These are phyloP conservation scores for Naganishia sp. DNA, from an alignment of 1,284 basidiomycete species.

Conservation along the genomic window DNA sequence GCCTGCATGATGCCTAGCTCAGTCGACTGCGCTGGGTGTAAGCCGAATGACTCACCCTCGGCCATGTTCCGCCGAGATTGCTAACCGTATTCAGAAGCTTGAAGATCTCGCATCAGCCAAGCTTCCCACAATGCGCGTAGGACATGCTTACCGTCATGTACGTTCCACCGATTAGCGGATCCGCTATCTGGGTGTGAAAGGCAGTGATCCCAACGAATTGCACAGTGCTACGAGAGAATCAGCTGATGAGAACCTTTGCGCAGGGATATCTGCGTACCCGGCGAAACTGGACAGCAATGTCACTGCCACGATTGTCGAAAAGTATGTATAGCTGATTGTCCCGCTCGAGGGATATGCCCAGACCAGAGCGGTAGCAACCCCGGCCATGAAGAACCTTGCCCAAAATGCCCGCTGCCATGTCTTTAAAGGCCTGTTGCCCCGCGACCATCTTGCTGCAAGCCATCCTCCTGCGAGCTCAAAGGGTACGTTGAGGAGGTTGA, in stretches of 20 bases:
- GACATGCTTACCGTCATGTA: slow-evolving; percentile 82
- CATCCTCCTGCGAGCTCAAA: slow-evolving; percentile 96
- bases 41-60: slow-evolving; percentile 61
- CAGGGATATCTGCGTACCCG: slow-evolving; percentile 60
- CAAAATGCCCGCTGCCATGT: slow-evolving; percentile 93
- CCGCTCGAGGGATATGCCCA: slow-evolving; percentile 69
- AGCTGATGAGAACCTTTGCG: slow-evolving; percentile 17
- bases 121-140: background rate
- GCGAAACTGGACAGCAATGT: slow-evolving; percentile 85
- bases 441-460: slow-evolving; percentile 91
- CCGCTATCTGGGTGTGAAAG: slow-evolving; percentile 95
- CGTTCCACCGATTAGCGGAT: slow-evolving; percentile 94
- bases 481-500: slow-evolving; percentile 95
- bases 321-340: slow-evolving; percentile 63
- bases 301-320: slow-evolving; percentile 72
- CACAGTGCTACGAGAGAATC: slow-evolving; percentile 69
- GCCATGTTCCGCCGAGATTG: slow-evolving; percentile 98
- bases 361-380: slow-evolving; percentile 76
- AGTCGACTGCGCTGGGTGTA: background rate
- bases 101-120: background rate
- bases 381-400: slow-evolving; percentile 72
- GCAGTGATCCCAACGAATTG: slow-evolving; percentile 98
- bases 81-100: slow-evolving; percentile 93
- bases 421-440: slow-evolving; percentile 69
- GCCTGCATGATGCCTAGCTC: slow-evolving; percentile 34